A percentile compares a stretch with the other conserved stretches of the same genome.
These are phyloP conservation scores for Fulvia fulva DNA, from an alignment of 2,329 filamentous ascomycete species.

Conservation along the genomic window DNA sequence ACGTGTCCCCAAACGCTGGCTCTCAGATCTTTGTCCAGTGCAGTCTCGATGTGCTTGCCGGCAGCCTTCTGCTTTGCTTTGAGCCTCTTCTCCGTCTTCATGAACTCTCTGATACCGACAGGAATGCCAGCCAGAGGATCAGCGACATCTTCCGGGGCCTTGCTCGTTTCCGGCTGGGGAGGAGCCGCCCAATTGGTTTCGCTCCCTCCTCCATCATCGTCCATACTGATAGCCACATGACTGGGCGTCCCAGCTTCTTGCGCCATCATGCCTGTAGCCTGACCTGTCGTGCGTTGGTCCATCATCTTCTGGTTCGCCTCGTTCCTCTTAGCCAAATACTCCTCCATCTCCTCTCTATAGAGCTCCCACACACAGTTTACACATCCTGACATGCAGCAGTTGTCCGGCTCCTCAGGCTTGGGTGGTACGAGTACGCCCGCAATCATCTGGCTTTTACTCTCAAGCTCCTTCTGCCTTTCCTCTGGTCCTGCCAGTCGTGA, in stretches of 20 bases:
- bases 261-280: constrained; percentile 36
- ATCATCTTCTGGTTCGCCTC: constrained; percentile 58
- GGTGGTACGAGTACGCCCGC: constrained; percentile 82
- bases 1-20: constrained; percentile 17
- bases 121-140: constrained; percentile 77
- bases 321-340: constrained; percentile 66
- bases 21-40: constrained; percentile 21
- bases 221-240: constrained; percentile 60
- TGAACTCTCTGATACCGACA: constrained; percentile 92
- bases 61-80: constrained; percentile 61
- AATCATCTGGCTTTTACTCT: constrained; percentile 59
- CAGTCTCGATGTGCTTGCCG: constrained; percentile 17
- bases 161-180: constrained; percentile 3
- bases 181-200: constrained; percentile 60
- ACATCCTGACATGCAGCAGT: constrained; percentile 98
- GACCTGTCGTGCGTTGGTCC: constrained; percentile 27
- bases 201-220: constrained; percentile 75
- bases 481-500: constrained; percentile 70
- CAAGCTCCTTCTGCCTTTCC: constrained; percentile 60
- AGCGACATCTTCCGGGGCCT: constrained; percentile 7
- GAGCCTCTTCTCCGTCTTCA: constrained; percentile 91
- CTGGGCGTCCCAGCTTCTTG: constrained; percentile 40
- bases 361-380: constrained; percentile 96
- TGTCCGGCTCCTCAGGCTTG: constrained; percentile 83
- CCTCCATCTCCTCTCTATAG: constrained; percentile 87